These are phyloP conservation scores for Leccinum idahoense DNA, from an alignment of 1,284 basidiomycete species.

Conservation along the genomic window DNA sequence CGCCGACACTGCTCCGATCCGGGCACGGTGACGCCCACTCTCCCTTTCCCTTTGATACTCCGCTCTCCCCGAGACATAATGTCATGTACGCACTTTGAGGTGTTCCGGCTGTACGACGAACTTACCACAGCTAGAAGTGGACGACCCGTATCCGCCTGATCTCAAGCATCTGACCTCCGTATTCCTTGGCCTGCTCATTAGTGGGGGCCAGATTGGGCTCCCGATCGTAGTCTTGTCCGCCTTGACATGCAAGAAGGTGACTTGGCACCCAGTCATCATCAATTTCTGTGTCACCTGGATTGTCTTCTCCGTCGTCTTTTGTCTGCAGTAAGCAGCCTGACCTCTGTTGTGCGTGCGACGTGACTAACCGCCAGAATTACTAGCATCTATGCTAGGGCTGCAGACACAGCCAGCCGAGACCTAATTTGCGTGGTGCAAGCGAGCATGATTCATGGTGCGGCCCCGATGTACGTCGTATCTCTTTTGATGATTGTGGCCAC, in stretches of 20 bases:
- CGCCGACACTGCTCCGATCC: neutral
- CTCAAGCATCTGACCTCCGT: slow-evolving; percentile 20
- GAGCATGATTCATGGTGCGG: slow-evolving; percentile 46
- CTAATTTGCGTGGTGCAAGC: slow-evolving; percentile 45
- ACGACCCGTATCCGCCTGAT: slow-evolving; percentile 12
- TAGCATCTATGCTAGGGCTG: slow-evolving; percentile 36
- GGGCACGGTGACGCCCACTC: neutral
- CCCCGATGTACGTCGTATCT: slow-evolving; percentile 43
- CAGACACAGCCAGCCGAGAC: slow-evolving; percentile 14
- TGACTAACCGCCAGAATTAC: slow-evolving; percentile 15
- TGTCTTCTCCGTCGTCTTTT: slow-evolving; percentile 48
- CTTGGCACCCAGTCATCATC: slow-evolving; percentile 43
- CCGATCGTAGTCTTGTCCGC: slow-evolving; percentile 46
- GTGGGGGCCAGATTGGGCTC: slow-evolving; percentile 45
- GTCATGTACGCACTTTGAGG: slow-evolving; percentile 12
- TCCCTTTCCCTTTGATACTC: neutral
- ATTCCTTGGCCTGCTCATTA: slow-evolving; percentile 44
- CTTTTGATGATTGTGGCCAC: neutral
- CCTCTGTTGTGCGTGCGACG: neutral
- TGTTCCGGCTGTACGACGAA: neutral
- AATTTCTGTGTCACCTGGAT: slow-evolving; percentile 53
- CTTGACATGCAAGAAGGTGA: slow-evolving; percentile 36
- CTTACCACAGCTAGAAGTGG: slow-evolving; percentile 6
- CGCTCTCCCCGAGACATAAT: slow-evolving; percentile 6
- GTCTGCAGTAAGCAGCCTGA: slow-evolving; percentile 40